phyloP scores from a whole-genome alignment of 495 filamentous ascomycete genomes.

The Hypomontagnella monticulosa region DNA sequence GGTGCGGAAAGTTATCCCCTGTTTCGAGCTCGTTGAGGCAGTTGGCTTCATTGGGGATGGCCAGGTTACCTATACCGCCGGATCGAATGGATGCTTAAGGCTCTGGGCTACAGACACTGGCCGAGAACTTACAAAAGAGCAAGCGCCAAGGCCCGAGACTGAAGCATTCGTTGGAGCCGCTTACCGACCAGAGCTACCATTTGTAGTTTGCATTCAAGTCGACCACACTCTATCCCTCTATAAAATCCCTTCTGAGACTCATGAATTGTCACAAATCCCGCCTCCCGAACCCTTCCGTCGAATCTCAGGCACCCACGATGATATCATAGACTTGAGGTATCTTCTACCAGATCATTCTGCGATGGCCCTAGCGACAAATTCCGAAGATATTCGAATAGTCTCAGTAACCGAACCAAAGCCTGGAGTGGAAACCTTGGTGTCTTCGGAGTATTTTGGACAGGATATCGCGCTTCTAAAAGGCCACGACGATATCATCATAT shows the following conservation, averaged over 20 bases:
- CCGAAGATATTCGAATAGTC: constrained; percentile 89
- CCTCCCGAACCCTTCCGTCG: constrained; percentile 64
- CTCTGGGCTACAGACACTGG: constrained; percentile 83
- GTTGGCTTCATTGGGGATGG: constrained; percentile 80
- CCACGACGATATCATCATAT: constrained; percentile 95
- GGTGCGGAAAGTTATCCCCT: constrained; percentile 79
- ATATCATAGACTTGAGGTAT: constrained; percentile 92
- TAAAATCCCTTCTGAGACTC: constrained; percentile 55
- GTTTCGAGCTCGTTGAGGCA: constrained; percentile 85
- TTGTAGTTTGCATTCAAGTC: constrained; percentile 83
- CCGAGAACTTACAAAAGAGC: constrained; percentile 78
- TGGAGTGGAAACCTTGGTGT: constrained; percentile 45
- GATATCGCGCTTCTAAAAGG: constrained; percentile 86
- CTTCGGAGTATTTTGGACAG: constrained; percentile 77
- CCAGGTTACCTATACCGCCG: constrained; percentile 79
- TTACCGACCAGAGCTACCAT: constrained; percentile 66
- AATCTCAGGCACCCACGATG: constrained; percentile 96
- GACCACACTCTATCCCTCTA: constrained; percentile 87
- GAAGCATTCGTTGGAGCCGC: constrained; percentile 81
- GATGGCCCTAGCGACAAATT: constrained; percentile 92
- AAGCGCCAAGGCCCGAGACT: constrained; percentile 61
- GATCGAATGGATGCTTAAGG: constrained; percentile 81
- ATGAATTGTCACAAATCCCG: constrained; percentile 45
- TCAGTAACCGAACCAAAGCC: constrained; percentile 57
- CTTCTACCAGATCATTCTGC: constrained; percentile 80